Conservation (phyloP, 495 filamentous ascomycete genomes). For the Annulohypoxylon stygium region DNA sequence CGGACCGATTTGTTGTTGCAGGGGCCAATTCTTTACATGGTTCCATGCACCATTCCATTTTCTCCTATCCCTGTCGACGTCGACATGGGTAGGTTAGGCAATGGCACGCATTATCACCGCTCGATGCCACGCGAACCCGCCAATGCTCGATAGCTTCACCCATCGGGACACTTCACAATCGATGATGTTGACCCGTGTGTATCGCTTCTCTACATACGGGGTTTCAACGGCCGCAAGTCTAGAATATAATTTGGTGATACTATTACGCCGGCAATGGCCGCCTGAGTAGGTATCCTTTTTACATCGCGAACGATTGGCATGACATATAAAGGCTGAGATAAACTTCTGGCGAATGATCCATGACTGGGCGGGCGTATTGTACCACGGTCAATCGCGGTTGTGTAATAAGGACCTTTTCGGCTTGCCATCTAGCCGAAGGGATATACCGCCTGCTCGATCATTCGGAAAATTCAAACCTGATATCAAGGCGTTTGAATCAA, state of each 20-base stretch:
- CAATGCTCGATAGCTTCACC: conserved; percentile 32
- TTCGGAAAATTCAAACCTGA: conserved; percentile 49
- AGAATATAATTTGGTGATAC: conserved; percentile 4
- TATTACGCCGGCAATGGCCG: conserved; percentile 20
- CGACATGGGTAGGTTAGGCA: conserved; percentile 37
- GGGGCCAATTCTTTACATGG: conserved; percentile 41
- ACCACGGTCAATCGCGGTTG: conserved; percentile 37
- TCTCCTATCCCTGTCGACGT: conserved; percentile 42
- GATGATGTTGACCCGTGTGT: conserved; percentile 5
- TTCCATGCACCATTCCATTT: conserved; percentile 47
- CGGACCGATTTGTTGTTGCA: conserved; percentile 32
- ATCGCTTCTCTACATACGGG: conserved; percentile 6
- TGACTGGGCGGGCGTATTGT: conserved; percentile 25
- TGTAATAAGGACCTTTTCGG: conserved; percentile 35
- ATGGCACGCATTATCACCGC: conserved; percentile 40
- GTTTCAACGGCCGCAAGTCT: conserved; percentile 8
- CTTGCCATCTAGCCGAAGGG: conserved; percentile 29
- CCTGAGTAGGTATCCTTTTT: not conserved
- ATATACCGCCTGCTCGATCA: conserved; percentile 35
- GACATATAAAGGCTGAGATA: conserved; percentile 23
- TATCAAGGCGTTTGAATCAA: conserved; percentile 43
- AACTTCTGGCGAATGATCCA: conserved; percentile 25
- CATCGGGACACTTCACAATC: conserved; percentile 4
- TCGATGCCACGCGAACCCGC: conserved; percentile 43
- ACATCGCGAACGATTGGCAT: not conserved